Evolutionary conservation across 2,329 filamentous ascomycete species (phyloP).

Genomic region (Phaeosphaeriaceae sp.): DNA sequence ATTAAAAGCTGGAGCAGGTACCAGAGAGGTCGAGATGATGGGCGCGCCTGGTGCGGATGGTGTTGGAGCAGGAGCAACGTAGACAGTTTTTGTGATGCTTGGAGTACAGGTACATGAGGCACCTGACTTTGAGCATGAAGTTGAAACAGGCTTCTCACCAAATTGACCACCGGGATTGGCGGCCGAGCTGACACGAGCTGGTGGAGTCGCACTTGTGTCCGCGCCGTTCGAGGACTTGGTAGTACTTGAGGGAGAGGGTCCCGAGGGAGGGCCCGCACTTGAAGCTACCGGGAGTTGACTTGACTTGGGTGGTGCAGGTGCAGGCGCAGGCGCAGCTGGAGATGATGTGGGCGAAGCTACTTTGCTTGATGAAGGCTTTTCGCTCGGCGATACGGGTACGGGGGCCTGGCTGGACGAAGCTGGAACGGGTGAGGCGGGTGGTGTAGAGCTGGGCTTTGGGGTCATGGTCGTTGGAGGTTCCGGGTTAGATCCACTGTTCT

Average conservation of each 20-base stretch:
- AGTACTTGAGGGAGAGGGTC: constrained; percentile 3
- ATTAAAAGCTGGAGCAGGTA: constrained; percentile 28
- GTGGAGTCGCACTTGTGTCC: constrained; percentile 3
- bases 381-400: constrained; percentile 14
- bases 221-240: constrained; percentile 8
- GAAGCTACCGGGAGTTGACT: constrained; percentile 7
- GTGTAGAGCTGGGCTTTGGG: constrained; percentile 25
- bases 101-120: constrained; percentile 20
- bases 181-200: constrained; percentile 8
- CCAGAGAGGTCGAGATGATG: constrained; percentile 15
- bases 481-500: constrained; percentile 25
- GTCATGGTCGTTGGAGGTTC: constrained; percentile 19
- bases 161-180: constrained; percentile 19
- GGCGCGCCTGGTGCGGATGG: constrained; percentile 12
- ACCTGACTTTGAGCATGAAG: constrained; percentile 10
- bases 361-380: constrained; percentile 10
- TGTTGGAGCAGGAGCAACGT: constrained; percentile 17
- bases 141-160: constrained; percentile 12
- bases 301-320: constrained; percentile 4
- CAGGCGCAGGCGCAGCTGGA: not conserved
- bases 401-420: constrained; percentile 13
- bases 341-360: constrained; percentile 11
- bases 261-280: constrained; percentile 10
- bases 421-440: constrained; percentile 9
- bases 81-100: constrained; percentile 33